Evolutionary conservation across 1,139 yeast species (phyloP).

Genomic region (Candida tropicalis): DNA sequence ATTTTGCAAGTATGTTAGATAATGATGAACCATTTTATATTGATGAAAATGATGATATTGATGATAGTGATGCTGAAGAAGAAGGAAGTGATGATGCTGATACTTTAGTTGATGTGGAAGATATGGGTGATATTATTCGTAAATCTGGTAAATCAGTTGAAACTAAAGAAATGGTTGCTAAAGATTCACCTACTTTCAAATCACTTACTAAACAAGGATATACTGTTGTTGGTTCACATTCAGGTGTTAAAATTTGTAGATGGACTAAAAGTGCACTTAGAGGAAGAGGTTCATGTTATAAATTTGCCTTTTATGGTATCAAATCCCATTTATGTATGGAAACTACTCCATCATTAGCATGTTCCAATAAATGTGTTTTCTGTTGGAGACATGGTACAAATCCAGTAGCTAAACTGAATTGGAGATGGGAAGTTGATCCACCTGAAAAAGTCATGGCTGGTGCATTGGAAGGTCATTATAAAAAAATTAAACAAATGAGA

Average conservation of each 20-base stretch:
- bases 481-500: slow-evolving; percentile 89
- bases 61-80: slow-evolving; percentile 44
- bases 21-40: slow-evolving; percentile 69
- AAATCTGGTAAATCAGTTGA: slow-evolving; percentile 36
- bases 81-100: slow-evolving; percentile 46
- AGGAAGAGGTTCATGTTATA: slow-evolving; percentile 94
- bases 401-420: slow-evolving; percentile 87
- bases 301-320: slow-evolving; percentile 89
- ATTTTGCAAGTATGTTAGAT: slow-evolving; percentile 57
- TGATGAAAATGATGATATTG: slow-evolving; percentile 43
- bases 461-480: slow-evolving; percentile 85
- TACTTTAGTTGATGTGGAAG: slow-evolving; percentile 78
- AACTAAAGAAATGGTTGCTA: slow-evolving; percentile 84
- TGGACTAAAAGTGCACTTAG: slow-evolving; percentile 96
- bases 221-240: slow-evolving; percentile 89
- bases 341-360: slow-evolving; percentile 89
- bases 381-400: slow-evolving; percentile 99
- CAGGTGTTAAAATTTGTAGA: slow-evolving; percentile 93
- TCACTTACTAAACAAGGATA: slow-evolving; percentile 92
- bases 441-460: slow-evolving; percentile 85
- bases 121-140: slow-evolving; percentile 68
- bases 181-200: slow-evolving; percentile 85
- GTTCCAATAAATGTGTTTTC: slow-evolving; percentile 93
- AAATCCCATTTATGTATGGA: slow-evolving; percentile 94
- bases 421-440: slow-evolving; percentile 95